Conservation (phyloP, 2,329 filamentous ascomycete genomes). For the Fusarium marasasianum region DNA sequence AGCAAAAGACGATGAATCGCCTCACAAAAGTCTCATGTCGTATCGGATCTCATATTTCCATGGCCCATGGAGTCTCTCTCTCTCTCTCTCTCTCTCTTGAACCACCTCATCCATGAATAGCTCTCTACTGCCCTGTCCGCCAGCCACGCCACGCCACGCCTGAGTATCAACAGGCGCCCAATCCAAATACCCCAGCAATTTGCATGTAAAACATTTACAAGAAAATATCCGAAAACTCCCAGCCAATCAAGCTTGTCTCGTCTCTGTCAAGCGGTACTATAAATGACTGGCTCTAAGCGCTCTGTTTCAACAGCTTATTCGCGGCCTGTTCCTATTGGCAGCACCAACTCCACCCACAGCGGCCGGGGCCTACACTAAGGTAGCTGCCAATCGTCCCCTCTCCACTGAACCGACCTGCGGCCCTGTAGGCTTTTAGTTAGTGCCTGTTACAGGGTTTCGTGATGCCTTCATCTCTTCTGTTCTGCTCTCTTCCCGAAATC, state of each 20-base stretch:
- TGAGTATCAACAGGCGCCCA: constrained; percentile 41
- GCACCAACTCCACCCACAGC: constrained; percentile 24
- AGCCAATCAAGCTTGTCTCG: constrained; percentile 26
- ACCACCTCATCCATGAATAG: background rate
- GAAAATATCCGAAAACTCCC: constrained; percentile 4
- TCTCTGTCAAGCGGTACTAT: background rate
- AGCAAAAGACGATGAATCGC: constrained; percentile 3
- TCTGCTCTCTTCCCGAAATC: background rate
- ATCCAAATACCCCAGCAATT: constrained; percentile 13
- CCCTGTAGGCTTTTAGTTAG: constrained; percentile 13
- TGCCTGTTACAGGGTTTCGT: constrained; percentile 8
- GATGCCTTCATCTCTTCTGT: constrained; percentile 22
- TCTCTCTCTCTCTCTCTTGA: background rate
- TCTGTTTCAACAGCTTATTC: constrained; percentile 33
- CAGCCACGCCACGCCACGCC: constrained; percentile 25
- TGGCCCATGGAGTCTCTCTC: background rate
- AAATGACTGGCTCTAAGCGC: constrained; percentile 36
- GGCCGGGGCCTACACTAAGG: constrained; percentile 12
- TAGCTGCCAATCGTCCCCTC: constrained; percentile 32
- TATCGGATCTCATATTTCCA: constrained; percentile 24
- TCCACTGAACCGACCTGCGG: constrained; percentile 37
- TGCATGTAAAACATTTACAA: constrained; percentile 10
- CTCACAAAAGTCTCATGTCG: constrained; percentile 27
- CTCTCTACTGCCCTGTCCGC: background rate
- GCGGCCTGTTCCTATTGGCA: constrained; percentile 38